A percentile compares a stretch with the other conserved stretches of the same genome.
Conservation (phyloP, 192 early-diverging fungal species). For the Dissophora ornata region DNA sequence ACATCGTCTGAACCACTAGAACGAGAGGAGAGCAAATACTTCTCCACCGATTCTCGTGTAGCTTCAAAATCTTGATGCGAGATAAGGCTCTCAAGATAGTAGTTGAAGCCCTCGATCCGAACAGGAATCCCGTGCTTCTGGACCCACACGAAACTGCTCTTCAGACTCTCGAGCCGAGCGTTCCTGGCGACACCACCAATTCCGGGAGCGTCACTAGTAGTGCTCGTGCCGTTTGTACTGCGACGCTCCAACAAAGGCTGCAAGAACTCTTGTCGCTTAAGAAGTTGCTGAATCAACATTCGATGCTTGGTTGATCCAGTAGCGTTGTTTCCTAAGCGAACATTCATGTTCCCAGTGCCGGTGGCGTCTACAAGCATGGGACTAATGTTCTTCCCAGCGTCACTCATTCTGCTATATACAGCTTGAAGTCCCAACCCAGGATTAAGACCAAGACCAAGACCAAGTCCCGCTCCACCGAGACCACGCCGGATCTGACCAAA, state of each 20-base stretch:
- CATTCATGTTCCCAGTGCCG: too few relatives aligned
- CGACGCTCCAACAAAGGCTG: constrained; percentile 18
- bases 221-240: background rate
- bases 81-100: constrained; percentile 18
- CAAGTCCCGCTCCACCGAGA: constrained; percentile 3
- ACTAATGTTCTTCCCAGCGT: too few relatives aligned
- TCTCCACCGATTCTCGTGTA: background rate
- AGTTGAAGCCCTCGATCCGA: constrained; percentile 19
- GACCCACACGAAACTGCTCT: constrained; percentile 27
- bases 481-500: constrained; percentile 16
- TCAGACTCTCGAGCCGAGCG: constrained; percentile 12
- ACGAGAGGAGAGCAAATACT: background rate
- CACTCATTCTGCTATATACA: too few relatives aligned
- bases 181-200: background rate
- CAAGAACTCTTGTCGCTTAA: constrained; percentile 20
- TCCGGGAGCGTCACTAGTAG: background rate
- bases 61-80: constrained; percentile 17
- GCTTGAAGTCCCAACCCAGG: too few relatives aligned
- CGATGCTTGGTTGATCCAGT: constrained; percentile 10
- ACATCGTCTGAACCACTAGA: background rate
- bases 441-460: background rate
- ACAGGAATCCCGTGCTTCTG: constrained; percentile 20
- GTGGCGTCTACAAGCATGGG: too few relatives aligned
- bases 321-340: too few relatives aligned
- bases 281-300: constrained; percentile 18